These are phyloP conservation scores for apple (Malus domestica) DNA, from an alignment of 306 rosid genomes.

Conservation along the genomic window DNA sequence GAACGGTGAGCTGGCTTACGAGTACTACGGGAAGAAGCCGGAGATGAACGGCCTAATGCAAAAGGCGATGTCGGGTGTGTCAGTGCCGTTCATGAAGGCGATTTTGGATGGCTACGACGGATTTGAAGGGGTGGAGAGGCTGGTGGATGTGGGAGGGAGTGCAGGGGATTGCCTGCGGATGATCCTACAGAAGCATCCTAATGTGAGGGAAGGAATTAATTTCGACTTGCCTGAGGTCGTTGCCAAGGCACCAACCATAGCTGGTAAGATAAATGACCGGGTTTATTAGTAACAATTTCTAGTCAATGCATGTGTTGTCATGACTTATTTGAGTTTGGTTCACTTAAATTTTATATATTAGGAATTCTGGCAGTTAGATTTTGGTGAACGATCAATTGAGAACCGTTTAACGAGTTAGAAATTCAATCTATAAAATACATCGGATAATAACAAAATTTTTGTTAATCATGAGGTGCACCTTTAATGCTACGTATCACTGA, in stretches of 20 bases:
- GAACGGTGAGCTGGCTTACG: conserved; percentile 67
- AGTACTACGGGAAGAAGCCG: conserved; percentile 53
- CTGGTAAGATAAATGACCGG: conserved; percentile 23
- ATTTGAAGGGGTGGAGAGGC: conserved; percentile 42
- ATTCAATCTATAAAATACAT: too few relatives aligned
- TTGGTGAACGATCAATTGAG: too few relatives aligned
- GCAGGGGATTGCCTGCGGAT: conserved; percentile 82
- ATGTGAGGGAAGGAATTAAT: conserved; percentile 51
- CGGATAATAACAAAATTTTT: too few relatives aligned
- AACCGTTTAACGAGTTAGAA: too few relatives aligned
- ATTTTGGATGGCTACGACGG: conserved; percentile 60
- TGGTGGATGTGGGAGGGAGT: conserved; percentile 93
- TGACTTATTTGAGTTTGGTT: too few relatives aligned
- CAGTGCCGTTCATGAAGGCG: conserved; percentile 78
- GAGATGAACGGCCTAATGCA: conserved; percentile 82
- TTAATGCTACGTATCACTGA: too few relatives aligned
- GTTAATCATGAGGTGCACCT: too few relatives aligned
- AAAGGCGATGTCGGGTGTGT: conserved; percentile 78
- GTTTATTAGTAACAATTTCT: neutral
- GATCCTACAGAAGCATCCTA: conserved; percentile 56
- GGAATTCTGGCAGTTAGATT: too few relatives aligned
- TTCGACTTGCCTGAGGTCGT: conserved; percentile 83
- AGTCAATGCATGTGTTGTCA: too few relatives aligned
- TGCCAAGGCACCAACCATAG: conserved; percentile 60
- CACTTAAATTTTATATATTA: too few relatives aligned